Evolutionary conservation across 345 rosid species (phyloP).

Genomic region (Raphanus sativus): DNA sequence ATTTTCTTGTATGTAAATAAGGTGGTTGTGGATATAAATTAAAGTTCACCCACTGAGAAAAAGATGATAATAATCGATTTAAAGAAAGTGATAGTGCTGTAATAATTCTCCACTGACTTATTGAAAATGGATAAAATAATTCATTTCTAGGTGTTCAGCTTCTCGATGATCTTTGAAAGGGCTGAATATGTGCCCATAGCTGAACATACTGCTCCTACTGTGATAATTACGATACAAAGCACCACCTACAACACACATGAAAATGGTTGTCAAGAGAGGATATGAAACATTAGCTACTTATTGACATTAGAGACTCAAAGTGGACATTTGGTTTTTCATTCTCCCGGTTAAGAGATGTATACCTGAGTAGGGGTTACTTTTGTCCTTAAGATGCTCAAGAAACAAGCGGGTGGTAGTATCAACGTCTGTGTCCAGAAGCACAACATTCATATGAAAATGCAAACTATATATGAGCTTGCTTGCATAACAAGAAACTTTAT

Average conservation of each 20-base stretch:
- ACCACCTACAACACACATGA: conserved; percentile 40
- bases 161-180: conserved; percentile 60
- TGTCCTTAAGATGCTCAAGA: conserved; percentile 67
- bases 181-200: conserved; percentile 72
- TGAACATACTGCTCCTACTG: conserved; percentile 67
- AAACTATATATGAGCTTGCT: not conserved
- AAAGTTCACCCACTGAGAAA: conserved; percentile 1
- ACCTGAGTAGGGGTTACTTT: conserved; percentile 66
- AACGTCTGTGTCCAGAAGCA: conserved; percentile 56
- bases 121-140: not conserved
- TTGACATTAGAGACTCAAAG: not conserved
- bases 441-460: conserved; percentile 8
- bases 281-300: not conserved
- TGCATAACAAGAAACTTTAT: conserved; percentile 14
- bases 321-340: not conserved
- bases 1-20: not conserved
- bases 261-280: not conserved
- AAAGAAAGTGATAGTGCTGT: not conserved
- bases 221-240: conserved; percentile 55
- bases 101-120: conserved; percentile 6
- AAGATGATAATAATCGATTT: not conserved
- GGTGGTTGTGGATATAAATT: not conserved
- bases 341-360: conserved; percentile 9
- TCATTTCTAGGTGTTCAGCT: conserved; percentile 41
- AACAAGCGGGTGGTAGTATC: conserved; percentile 92